Evolutionary conservation across 2,329 filamentous ascomycete species (phyloP), one percentile per base, ranked within the genome.

Genomic region (Xylariales sp.): DNA sequence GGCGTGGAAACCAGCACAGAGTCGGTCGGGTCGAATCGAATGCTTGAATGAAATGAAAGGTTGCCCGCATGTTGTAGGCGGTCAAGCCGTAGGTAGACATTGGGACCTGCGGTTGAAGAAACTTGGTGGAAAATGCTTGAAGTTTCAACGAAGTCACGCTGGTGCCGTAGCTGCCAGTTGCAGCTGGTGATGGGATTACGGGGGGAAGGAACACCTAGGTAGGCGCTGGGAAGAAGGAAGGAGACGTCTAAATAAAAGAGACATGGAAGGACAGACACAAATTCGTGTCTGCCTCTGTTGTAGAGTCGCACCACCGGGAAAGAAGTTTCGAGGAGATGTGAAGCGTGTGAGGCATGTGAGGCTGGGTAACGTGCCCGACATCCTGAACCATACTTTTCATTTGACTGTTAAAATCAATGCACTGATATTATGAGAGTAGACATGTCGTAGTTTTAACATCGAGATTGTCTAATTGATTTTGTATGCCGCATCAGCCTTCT

Each of bases 141-240:
- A 16, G 9, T 28, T 36, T 36, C 23, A 16, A 48, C 12, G 16
- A 14, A 39, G 12, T 30, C 9, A 49, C 8, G 39, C n/a, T 36
- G 52, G 16, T 52, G 18, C 57, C 16, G 45, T 49, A 49, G 18
- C 34, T 30, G 32, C 32, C 39, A 55, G 49, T 60, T 12, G 43
- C 36, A 41, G 28, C 5, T 0, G 36, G 36, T 10, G 12, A 10
- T 39, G 34, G 12, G 36, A 6, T 30, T 50, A 36, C 28, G 36
- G 34, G 5, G 32, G 48, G 34, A 46, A 50, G 30, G 34, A 23
- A 23, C 23, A 23, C 23, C 23, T 23, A 23, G 34, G 18, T 49
- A 50, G 43, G 50, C 34, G 10, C 16, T 30, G 8, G 36, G 18
- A 49, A 34, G 36, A 34, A 30, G 50, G 23, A 23, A 23, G 23